Conservation (phyloP, 1,284 basidiomycete genomes). For the Acaromyces ingoldii region DNA sequence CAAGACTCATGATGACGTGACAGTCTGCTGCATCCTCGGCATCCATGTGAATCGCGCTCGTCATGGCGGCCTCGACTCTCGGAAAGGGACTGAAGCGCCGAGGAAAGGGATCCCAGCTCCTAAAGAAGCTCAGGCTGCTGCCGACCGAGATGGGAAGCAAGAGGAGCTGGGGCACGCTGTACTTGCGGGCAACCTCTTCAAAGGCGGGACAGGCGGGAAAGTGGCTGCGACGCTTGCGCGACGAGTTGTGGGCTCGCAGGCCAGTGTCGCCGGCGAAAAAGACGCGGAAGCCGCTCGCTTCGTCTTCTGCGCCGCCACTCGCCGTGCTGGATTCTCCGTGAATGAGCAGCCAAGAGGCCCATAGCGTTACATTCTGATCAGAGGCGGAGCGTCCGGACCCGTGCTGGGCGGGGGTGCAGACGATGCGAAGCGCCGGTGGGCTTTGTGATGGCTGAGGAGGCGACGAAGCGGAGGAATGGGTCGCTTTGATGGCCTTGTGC, state of each 20-base stretch:
- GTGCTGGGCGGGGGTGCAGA: constrained; percentile 48
- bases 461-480: not conserved
- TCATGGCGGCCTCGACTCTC: constrained; percentile 21
- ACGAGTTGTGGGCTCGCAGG: constrained; percentile 28
- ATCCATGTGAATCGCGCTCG: constrained; percentile 39
- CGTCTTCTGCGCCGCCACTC: not conserved
- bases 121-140: constrained; percentile 20
- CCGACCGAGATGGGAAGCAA: constrained; percentile 47
- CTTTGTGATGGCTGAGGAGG: not conserved
- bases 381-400: constrained; percentile 34
- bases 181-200: constrained; percentile 23
- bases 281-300: constrained; percentile 18
- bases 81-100: constrained; percentile 31
- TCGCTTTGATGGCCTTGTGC: not conserved
- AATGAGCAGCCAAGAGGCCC: constrained; percentile 44
- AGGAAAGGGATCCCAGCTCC: constrained; percentile 38
- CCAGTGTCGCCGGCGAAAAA: constrained; percentile 48
- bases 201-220: constrained; percentile 45
- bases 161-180: constrained; percentile 31
- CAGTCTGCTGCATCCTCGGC: constrained; percentile 31
- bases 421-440: constrained; percentile 8
- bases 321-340: too few relatives aligned
- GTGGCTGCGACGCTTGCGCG: not conserved
- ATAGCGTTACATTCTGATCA: constrained; percentile 35
- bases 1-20: constrained; percentile 15